Evolutionary conservation across 2,329 filamentous ascomycete species (phyloP).

Genomic region (Aspergillus piperis): DNA sequence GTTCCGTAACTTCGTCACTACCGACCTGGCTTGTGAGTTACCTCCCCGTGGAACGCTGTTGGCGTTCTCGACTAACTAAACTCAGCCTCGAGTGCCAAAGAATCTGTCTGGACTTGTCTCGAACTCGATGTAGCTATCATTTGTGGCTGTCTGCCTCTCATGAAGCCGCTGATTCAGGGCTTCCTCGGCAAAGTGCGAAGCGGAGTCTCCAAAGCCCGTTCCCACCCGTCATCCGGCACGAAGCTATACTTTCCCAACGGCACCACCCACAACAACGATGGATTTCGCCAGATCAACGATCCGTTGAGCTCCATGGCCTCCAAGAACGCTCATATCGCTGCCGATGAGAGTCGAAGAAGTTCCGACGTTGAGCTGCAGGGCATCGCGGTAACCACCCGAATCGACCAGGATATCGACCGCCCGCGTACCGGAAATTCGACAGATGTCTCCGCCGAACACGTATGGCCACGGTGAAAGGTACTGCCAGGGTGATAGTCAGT

Average conservation of each 20-base stretch:
- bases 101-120: constrained; percentile 24
- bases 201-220: constrained; percentile 10
- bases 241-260: constrained; percentile 9
- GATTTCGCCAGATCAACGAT: constrained; percentile 13
- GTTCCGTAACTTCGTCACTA: constrained; percentile 14
- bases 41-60: neutral
- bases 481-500: too few species aligned
- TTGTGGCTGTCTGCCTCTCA: constrained; percentile 22
- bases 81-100: constrained; percentile 24
- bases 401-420: constrained; percentile 2
- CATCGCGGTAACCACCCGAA: constrained; percentile 11
- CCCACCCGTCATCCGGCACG: constrained; percentile 3
- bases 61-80: neutral
- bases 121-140: constrained; percentile 25
- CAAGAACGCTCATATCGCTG: neutral
- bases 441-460: neutral
- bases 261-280: constrained; percentile 7
- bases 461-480: neutral
- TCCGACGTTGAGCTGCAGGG: constrained; percentile 12
- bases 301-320: neutral
- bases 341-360: neutral
- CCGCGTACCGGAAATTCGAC: neutral
- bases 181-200: constrained; percentile 12
- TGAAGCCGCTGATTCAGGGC: constrained; percentile 20
- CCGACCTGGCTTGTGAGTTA: constrained; percentile 13